Conservation (phyloP, 2,329 filamentous ascomycete genomes). For the Plenodomus lindquistii region DNA sequence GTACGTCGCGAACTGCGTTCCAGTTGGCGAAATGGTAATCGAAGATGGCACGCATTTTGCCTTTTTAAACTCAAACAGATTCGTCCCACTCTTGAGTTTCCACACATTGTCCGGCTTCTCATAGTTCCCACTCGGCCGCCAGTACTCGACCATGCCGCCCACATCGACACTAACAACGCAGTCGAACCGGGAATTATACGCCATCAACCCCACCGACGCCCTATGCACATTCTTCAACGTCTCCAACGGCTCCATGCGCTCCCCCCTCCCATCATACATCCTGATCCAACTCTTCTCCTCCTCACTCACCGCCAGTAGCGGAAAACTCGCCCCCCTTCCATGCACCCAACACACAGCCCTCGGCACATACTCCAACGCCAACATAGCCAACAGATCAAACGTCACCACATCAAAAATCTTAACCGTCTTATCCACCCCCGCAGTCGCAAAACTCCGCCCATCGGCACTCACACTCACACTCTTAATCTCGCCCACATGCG, state of each 20-base stretch:
- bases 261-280: conserved; percentile 88
- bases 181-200: conserved; percentile 85
- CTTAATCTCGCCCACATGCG: conserved; percentile 82
- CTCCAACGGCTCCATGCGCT: conserved; percentile 75
- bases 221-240: conserved; percentile 80
- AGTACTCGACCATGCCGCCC: conserved; percentile 95
- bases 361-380: conserved; percentile 75
- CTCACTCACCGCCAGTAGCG: conserved; percentile 81
- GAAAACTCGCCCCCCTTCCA: conserved; percentile 78
- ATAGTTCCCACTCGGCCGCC: conserved; percentile 77
- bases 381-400: conserved; percentile 68
- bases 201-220: conserved; percentile 79
- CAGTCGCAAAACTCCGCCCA: conserved; percentile 90
- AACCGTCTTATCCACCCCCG: conserved; percentile 75
- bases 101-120: conserved; percentile 94
- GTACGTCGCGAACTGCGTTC: conserved; percentile 82
- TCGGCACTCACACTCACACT: conserved; percentile 86
- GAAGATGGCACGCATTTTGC: conserved; percentile 79
- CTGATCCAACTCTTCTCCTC: conserved; percentile 72
- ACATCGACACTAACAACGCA: conserved; percentile 91
- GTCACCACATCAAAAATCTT: conserved; percentile 81
- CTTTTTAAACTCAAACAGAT: conserved; percentile 96
- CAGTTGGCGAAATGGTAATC: conserved; percentile 82
- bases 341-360: conserved; percentile 92
- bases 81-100: conserved; percentile 89